These are phyloP conservation scores for Fusarium subtropicale DNA, from an alignment of 2,329 filamentous ascomycete genomes.

Conservation along the genomic window DNA sequence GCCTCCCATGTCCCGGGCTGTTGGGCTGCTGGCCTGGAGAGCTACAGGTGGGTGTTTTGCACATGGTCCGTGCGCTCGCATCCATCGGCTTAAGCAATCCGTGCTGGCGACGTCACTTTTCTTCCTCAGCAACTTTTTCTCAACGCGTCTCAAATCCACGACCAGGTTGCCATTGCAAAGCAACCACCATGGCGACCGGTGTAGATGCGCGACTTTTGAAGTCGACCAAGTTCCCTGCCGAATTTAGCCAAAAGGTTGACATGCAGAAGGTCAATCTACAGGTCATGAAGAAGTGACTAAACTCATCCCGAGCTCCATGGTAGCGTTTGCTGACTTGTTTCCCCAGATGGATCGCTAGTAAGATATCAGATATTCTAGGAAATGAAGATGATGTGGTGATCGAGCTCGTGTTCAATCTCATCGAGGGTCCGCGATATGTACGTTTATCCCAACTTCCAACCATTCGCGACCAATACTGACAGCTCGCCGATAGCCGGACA, in stretches of 20 bases:
- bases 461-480: conserved; percentile 43
- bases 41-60: neutral
- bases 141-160: conserved; percentile 33
- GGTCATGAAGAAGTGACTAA: conserved; percentile 92
- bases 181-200: conserved; percentile 76
- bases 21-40: neutral
- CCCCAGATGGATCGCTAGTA: conserved; percentile 90
- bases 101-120: conserved; percentile 50
- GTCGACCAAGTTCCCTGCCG: conserved; percentile 91
- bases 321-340: conserved; percentile 30
- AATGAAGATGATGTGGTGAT: conserved; percentile 96
- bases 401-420: conserved; percentile 78
- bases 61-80: conserved; percentile 32
- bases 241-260: conserved; percentile 96
- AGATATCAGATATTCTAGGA: conserved; percentile 88
- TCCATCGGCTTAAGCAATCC: conserved; percentile 7
- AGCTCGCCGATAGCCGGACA: conserved; percentile 76
- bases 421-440: conserved; percentile 82
- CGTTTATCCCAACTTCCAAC: conserved; percentile 48
- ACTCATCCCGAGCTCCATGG: neutral
- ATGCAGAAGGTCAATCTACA: conserved; percentile 97
- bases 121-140: conserved; percentile 38
- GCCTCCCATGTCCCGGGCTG: neutral
- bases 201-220: conserved; percentile 91
- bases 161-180: conserved; percentile 32